Percentiles rank a stretch among this genome's conserved stretches.
phyloP scores from a whole-genome alignment of 768 basidiomycete genomes.

The Trametes cubensis region DNA sequence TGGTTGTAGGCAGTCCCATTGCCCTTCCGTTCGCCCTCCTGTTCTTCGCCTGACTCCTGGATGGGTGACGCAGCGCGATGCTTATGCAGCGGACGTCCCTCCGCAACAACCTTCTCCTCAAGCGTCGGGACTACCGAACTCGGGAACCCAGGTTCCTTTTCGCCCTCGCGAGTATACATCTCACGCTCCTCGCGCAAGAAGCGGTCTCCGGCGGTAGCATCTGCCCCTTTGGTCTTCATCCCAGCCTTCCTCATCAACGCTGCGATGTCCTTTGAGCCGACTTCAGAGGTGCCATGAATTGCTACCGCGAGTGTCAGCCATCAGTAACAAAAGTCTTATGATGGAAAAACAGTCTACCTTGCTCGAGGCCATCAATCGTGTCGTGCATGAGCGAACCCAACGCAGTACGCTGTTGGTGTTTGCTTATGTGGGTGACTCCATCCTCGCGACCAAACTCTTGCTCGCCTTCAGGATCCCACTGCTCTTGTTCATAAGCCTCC shows the following conservation, averaged over 20 bases:
- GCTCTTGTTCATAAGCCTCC: constrained; percentile 52
- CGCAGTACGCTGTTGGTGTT: constrained; percentile 27
- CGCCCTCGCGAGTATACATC: constrained; percentile 54
- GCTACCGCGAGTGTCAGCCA: constrained; percentile 38
- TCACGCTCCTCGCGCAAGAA: constrained; percentile 52
- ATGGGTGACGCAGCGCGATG: constrained; percentile 34
- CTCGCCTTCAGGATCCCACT: constrained; percentile 77
- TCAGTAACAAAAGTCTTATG: background rate
- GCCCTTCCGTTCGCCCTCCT: background rate
- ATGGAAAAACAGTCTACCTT: constrained; percentile 47
- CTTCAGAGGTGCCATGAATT: constrained; percentile 43
- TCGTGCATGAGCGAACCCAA: constrained; percentile 37
- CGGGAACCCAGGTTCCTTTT: constrained; percentile 58
- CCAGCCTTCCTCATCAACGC: constrained; percentile 48
- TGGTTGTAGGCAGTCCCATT: background rate
- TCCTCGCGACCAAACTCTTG: constrained; percentile 52
- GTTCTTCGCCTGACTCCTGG: constrained; percentile 36
- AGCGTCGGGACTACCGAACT: constrained; percentile 66
- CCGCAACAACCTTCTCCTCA: constrained; percentile 65
- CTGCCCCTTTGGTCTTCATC: constrained; percentile 42
- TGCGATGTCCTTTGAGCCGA: constrained; percentile 37
- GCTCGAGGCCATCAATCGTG: constrained; percentile 43
- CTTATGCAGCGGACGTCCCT: constrained; percentile 36
- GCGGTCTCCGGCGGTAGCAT: constrained; percentile 45
- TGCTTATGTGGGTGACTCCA: constrained; percentile 38